Percentiles rank a stretch among this genome's conserved stretches.
Evolutionary conservation across 345 rosid species (phyloP).

Genomic region (Cardamine chenopodiifolia): DNA sequence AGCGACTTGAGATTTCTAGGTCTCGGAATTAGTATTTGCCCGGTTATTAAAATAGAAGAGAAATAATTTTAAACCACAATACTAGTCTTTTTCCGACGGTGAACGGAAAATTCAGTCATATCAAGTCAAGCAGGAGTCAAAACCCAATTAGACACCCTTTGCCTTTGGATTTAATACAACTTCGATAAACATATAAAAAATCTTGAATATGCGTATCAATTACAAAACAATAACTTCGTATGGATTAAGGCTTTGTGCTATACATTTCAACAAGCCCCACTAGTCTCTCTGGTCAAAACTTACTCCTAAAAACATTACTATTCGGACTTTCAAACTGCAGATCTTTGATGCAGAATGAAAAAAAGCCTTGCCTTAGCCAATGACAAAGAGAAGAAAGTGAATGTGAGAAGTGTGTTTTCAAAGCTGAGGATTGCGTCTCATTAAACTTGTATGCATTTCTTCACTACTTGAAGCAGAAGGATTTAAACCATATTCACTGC

Average conservation of each 20-base stretch:
- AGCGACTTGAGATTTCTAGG: no score
- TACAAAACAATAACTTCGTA: constrained; percentile 20
- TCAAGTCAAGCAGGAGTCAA: no score
- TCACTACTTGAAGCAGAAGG: constrained; percentile 75
- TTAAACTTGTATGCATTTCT: constrained; percentile 32
- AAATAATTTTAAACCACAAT: no score
- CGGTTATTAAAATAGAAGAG: no score
- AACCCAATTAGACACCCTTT: background rate
- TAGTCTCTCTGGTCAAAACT: constrained; percentile 29
- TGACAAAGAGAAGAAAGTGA: constrained; percentile 10
- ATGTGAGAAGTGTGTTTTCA: constrained; percentile 16
- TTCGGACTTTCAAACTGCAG: constrained; percentile 8
- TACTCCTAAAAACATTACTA: constrained; percentile 26
- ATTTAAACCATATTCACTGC: constrained; percentile 67
- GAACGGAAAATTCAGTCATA: no score
- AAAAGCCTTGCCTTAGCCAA: constrained; percentile 14
- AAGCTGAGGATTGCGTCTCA: constrained; percentile 26
- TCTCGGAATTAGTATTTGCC: no score
- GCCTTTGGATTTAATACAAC: background rate
- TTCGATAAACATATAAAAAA: background rate
- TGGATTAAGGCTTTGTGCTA: constrained; percentile 19
- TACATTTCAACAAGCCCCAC: constrained; percentile 5
- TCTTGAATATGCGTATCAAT: background rate
- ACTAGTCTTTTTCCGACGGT: no score
- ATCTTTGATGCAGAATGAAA: constrained; percentile 15